phyloP scores from a whole-genome alignment of 345 rosid genomes.

The Microcos paniculata region DNA sequence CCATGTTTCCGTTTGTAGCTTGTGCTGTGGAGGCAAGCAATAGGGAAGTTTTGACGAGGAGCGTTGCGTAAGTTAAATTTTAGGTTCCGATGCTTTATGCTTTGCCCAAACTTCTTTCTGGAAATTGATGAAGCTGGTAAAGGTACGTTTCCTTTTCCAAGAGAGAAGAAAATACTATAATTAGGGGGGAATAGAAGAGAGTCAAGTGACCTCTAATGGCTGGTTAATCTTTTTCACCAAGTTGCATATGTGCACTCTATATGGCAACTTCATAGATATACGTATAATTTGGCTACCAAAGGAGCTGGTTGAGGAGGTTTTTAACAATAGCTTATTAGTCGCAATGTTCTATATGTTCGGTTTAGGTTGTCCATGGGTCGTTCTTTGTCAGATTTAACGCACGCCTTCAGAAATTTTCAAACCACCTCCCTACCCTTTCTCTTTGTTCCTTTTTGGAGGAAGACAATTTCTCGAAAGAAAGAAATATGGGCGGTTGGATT shows the following conservation, averaged over 20 bases:
- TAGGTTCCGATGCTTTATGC: constrained; percentile 24
- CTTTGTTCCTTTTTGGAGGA: too few relatives aligned
- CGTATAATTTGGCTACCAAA: background rate
- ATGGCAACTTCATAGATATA: background rate
- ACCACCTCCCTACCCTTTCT: too few relatives aligned
- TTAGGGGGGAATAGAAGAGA: background rate
- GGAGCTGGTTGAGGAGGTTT: background rate
- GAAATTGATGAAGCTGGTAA: constrained; percentile 25
- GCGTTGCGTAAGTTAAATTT: constrained; percentile 19
- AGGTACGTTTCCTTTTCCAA: constrained; percentile 41
- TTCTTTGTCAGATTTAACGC: too few relatives aligned
- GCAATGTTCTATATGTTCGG: too few relatives aligned
- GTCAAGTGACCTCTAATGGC: background rate
- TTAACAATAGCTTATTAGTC: too few relatives aligned
- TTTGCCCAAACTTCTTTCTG: constrained; percentile 10
- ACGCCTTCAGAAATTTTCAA: too few relatives aligned
- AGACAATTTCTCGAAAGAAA: too few relatives aligned
- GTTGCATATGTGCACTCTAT: background rate
- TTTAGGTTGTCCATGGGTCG: too few relatives aligned
- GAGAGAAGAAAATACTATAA: background rate
- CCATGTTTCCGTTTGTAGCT: constrained; percentile 28
- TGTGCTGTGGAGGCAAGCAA: constrained; percentile 33
- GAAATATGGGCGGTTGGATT: too few relatives aligned
- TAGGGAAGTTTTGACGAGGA: constrained; percentile 24
- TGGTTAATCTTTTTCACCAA: background rate